Evolutionary conservation across 805 yeast species (phyloP), one percentile per base, ranked within the genome.

Genomic region (Hyphopichia homilentoma): DNA sequence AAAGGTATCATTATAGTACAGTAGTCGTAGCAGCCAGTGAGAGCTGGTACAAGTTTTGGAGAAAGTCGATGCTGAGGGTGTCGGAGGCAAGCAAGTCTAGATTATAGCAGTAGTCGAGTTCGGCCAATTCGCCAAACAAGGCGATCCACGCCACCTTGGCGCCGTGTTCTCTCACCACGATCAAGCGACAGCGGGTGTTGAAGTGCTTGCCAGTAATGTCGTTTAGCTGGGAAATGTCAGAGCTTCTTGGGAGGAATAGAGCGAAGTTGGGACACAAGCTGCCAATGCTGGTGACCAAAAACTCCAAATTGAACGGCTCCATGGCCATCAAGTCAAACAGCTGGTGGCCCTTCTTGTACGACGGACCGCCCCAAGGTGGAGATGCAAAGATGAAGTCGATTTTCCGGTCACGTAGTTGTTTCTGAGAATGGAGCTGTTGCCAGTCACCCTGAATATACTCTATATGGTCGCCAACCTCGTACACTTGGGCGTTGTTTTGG

Each of bases 351-450:
- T 54, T 45, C 30, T 60, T 57, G 52, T 84, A 85, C 2, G 57
- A 50, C 0, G 86, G 83, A 0, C 95, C 95, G 21, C 93, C 94
- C 95, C 94, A 85, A 1, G 94, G 94, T 1, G 94, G 94, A 1
- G 90, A 81, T n/a, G 77, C 70, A 57, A 82, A 84, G 7, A 77
- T 66, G 31, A 79, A 63, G 43, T 77, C 83, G 23, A 74, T 68
- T 8, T 55, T 51, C 16, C 37, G 39, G 0, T 30, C 7, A n/a
- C 50, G 30, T 32, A 29, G 13, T 23, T 43, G 25, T 17, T 29
- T 37, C 38, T 38, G 33, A 3, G 38, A 29, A 2, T 26, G 18
- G 11, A 24, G 14, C 16, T 59, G 49, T 18, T 54, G 53, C 70
- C 79, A 81, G 39, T 78, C 80, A 2, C 76, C 77, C 44, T 55